Percentiles rank a stretch among this genome's conserved stretches.
Evolutionary conservation across 2,329 filamentous ascomycete genomes (phyloP).

Genomic region (Fusarium gaditjirri): DNA sequence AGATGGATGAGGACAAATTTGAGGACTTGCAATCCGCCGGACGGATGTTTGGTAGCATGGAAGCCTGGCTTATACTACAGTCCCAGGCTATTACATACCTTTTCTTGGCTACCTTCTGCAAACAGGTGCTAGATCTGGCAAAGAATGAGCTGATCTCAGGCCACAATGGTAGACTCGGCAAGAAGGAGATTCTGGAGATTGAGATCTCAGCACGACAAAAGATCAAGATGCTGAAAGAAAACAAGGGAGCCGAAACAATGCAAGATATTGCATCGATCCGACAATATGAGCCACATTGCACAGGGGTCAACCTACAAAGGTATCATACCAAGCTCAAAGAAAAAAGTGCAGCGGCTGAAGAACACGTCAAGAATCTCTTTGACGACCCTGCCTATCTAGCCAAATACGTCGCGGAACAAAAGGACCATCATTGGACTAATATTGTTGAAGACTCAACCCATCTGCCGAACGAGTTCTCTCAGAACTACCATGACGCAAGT

Average conservation of each 20-base stretch:
- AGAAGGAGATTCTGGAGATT: neutral
- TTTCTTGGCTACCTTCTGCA: slow-evolving; percentile 29
- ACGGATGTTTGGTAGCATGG: slow-evolving; percentile 14
- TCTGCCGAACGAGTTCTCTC: neutral
- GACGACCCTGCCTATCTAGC: slow-evolving; percentile 36
- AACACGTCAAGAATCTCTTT: slow-evolving; percentile 32
- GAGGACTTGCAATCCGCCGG: neutral
- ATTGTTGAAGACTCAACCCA: slow-evolving; percentile 3
- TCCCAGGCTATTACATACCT: slow-evolving; percentile 28
- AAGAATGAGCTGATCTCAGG: neutral
- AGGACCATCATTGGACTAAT: slow-evolving; percentile 39
- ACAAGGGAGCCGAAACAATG: neutral
- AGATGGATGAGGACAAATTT: neutral
- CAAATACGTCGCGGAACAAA: slow-evolving; percentile 29
- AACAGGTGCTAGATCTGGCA: slow-evolving; percentile 2
- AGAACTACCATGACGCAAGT: slow-evolving; percentile 1
- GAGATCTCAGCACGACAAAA: neutral
- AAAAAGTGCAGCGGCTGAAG: slow-evolving; percentile 18
- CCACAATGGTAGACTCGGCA: neutral
- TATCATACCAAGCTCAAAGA: slow-evolving; percentile 1
- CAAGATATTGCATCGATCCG: slow-evolving; percentile 19
- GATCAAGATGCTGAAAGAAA: neutral
- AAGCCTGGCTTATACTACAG: slow-evolving; percentile 31
- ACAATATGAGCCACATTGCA: slow-evolving; percentile 25
- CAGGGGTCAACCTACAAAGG: neutral